These are phyloP conservation scores for Bondarzewia mesenterica DNA, from an alignment of 1,284 basidiomycete species.

Conservation along the genomic window DNA sequence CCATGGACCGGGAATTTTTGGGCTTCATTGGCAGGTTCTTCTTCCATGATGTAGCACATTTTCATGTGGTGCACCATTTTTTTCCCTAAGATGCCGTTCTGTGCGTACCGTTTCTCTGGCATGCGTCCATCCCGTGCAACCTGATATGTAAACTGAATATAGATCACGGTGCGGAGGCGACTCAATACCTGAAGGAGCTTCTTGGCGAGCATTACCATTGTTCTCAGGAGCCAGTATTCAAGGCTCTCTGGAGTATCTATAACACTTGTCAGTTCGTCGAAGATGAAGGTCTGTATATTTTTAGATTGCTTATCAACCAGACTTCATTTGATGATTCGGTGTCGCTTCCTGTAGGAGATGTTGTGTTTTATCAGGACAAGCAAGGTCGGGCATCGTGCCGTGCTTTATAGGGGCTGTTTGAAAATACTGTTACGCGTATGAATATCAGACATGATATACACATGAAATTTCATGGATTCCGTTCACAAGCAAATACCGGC, in stretches of 20 bases:
- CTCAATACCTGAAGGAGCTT: slow-evolving; percentile 39
- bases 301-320: neutral
- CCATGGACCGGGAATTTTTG: slow-evolving; percentile 49
- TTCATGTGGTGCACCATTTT: slow-evolving; percentile 32
- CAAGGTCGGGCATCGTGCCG: too few species aligned
- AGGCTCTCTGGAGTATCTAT: slow-evolving; percentile 48
- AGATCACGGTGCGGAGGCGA: slow-evolving; percentile 44
- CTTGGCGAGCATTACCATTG: slow-evolving; percentile 45
- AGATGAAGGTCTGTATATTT: slow-evolving; percentile 30
- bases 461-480: too few species aligned
- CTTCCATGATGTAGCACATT: slow-evolving; percentile 37
- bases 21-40: slow-evolving; percentile 40
- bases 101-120: slow-evolving; percentile 17
- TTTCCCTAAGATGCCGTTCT: slow-evolving; percentile 27
- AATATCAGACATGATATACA: too few species aligned
- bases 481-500: too few species aligned
- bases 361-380: slow-evolving; percentile 61
- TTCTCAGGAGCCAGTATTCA: slow-evolving; percentile 40
- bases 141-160: neutral
- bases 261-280: slow-evolving; percentile 68
- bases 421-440: too few species aligned
- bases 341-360: slow-evolving; percentile 28
- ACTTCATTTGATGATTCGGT: neutral
- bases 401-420: too few species aligned
- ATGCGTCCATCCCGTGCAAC: neutral